A percentile compares a stretch with the other conserved stretches of the same genome.
Conservation (phyloP, 768 basidiomycete genomes). For the Nidularia pulvinata region DNA sequence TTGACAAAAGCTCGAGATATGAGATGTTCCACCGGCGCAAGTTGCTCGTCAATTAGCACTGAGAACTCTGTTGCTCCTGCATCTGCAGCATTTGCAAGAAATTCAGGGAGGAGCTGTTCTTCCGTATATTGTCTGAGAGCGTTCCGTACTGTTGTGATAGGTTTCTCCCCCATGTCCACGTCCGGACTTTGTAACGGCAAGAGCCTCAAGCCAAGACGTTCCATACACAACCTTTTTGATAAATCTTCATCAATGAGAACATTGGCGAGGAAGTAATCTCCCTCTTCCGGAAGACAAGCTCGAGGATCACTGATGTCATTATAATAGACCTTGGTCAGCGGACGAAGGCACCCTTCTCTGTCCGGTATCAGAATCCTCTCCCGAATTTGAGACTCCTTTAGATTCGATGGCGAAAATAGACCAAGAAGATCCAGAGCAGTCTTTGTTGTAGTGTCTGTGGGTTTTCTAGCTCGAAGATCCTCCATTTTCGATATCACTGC, state of each 20-base stretch:
- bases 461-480: too few relatives aligned
- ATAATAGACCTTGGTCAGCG: constrained; percentile 24
- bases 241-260: constrained; percentile 24
- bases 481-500: constrained; percentile 8
- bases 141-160: constrained; percentile 38
- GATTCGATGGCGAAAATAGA: constrained; percentile 14
- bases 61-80: constrained; percentile 42
- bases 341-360: constrained; percentile 16
- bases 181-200: constrained; percentile 22
- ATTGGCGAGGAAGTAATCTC: constrained; percentile 23
- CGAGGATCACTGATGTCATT: constrained; percentile 37
- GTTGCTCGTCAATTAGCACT: constrained; percentile 32
- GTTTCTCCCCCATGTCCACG: constrained; percentile 40
- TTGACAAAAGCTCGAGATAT: constrained; percentile 29
- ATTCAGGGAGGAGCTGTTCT: constrained; percentile 44
- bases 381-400: constrained; percentile 15
- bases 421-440: constrained; percentile 23
- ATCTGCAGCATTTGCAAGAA: constrained; percentile 54
- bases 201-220: constrained; percentile 28
- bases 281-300: constrained; percentile 14
- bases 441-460: neutral
- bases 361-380: constrained; percentile 33
- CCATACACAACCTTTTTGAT: constrained; percentile 23
- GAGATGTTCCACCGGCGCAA: constrained; percentile 8
- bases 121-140: constrained; percentile 38